A percentile compares a stretch with the other conserved stretches of the same genome.
Evolutionary conservation across 352 stramenopile genomes (phyloP).

Genomic region (Pythium brassicae): DNA sequence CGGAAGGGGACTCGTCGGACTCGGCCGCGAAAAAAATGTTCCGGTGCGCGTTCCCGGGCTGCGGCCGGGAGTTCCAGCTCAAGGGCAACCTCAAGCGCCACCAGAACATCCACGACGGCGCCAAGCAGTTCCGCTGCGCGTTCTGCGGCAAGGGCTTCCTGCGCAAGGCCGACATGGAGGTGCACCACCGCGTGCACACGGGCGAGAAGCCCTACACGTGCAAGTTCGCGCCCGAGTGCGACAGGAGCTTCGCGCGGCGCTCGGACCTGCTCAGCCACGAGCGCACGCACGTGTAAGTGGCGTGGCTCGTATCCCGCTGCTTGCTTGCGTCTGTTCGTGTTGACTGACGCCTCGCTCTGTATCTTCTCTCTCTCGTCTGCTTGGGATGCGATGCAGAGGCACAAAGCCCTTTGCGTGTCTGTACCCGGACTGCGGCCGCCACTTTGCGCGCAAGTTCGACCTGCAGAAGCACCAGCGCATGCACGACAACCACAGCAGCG

Average conservation of each 20-base stretch:
- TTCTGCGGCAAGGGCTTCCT: slow-evolving; percentile 60
- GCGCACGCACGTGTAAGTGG: slow-evolving; percentile 54
- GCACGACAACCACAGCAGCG: slow-evolving; percentile 27
- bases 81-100: slow-evolving; percentile 68
- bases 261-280: slow-evolving; percentile 76
- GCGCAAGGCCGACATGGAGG: slow-evolving; percentile 72
- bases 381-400: slow-evolving; percentile 20
- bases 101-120: slow-evolving; percentile 50
- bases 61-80: slow-evolving; percentile 50
- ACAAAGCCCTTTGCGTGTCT: slow-evolving; percentile 58
- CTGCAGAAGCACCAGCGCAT: slow-evolving; percentile 69
- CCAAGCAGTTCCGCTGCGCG: slow-evolving; percentile 56
- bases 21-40: slow-evolving; percentile 21
- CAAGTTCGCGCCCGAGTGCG: slow-evolving; percentile 36
- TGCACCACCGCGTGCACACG: slow-evolving; percentile 70
- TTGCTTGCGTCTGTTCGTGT: too few species aligned
- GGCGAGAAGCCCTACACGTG: slow-evolving; percentile 74
- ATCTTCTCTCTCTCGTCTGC: too few species aligned
- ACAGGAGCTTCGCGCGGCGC: slow-evolving; percentile 60
- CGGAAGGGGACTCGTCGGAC: not conserved
- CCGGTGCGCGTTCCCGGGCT: slow-evolving; percentile 46
- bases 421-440: slow-evolving; percentile 41
- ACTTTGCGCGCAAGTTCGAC: slow-evolving; percentile 60
- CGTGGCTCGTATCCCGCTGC: too few species aligned
- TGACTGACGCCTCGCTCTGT: too few species aligned